Conservation (phyloP, 1,284 basidiomycete species). For the Ceratobasidium sp. region DNA sequence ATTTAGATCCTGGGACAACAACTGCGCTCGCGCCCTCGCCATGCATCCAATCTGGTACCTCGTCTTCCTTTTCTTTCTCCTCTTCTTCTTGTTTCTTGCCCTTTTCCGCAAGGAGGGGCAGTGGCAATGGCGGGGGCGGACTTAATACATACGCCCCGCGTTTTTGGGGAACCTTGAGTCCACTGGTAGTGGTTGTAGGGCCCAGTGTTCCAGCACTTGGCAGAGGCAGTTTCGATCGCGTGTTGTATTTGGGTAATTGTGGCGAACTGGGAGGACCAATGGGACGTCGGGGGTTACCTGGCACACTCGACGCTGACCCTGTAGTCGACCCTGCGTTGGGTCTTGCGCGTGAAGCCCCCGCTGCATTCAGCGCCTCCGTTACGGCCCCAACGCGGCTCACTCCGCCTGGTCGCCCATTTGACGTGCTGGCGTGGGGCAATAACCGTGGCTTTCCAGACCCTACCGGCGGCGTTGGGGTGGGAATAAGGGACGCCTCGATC, state of each 20-base stretch:
- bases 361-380: conserved; percentile 16
- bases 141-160: conserved; percentile 37
- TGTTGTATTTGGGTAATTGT: conserved; percentile 39
- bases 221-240: conserved; percentile 32
- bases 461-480: background rate
- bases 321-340: background rate
- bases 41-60: conserved; percentile 72
- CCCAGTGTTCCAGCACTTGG: conserved; percentile 37
- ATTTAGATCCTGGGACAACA: conserved; percentile 72
- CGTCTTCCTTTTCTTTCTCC: conserved; percentile 45
- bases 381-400: conserved; percentile 10
- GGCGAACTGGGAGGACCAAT: conserved; percentile 25
- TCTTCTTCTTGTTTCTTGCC: conserved; percentile 47
- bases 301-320: conserved; percentile 30
- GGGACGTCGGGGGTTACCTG: conserved; percentile 25
- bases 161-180: conserved; percentile 50
- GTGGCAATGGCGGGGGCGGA: conserved; percentile 39
- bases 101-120: conserved; percentile 34
- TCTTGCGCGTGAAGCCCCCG: background rate
- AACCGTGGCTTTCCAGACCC: conserved; percentile 15
- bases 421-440: conserved; percentile 6
- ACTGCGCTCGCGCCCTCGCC: conserved; percentile 67
- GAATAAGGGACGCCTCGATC: conserved; percentile 30
- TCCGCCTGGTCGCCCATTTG: conserved; percentile 15
- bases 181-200: conserved; percentile 65